Evolutionary conservation across 306 rosid genomes (phyloP).

Genomic region (Senna siamea): DNA sequence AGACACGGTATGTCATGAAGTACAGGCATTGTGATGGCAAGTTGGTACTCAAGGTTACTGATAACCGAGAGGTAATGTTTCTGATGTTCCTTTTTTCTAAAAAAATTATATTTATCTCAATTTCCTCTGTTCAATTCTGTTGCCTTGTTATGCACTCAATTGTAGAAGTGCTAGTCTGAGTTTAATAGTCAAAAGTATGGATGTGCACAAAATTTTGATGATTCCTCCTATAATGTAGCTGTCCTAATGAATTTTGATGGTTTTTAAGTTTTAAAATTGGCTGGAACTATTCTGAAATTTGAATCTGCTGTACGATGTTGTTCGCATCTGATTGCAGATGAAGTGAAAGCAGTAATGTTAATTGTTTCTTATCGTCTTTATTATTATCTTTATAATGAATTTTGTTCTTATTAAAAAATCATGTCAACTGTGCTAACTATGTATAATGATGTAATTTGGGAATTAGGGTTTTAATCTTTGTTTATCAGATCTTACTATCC

Average conservation of each 20-base stretch:
- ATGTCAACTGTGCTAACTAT: neutral
- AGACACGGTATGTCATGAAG: constrained; percentile 75
- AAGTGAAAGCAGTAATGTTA: neutral
- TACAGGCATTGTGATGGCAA: constrained; percentile 77
- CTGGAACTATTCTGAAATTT: constrained; percentile 18
- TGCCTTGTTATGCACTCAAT: neutral
- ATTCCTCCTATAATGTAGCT: too few species aligned
- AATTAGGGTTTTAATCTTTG: neutral
- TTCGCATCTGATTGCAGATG: constrained; percentile 6
- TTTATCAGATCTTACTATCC: neutral
- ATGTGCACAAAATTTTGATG: too few species aligned
- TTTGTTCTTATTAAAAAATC: neutral
- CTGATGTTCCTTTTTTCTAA: neutral
- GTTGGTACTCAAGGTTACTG: constrained; percentile 72
- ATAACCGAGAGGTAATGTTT: constrained; percentile 55
- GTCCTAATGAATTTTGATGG: too few species aligned
- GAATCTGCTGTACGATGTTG: neutral
- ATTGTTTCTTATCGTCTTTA: neutral
- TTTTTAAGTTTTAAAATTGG: too few species aligned
- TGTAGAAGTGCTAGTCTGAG: neutral
- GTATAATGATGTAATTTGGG: neutral
- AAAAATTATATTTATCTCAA: neutral
- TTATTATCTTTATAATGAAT: too few species aligned
- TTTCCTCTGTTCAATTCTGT: neutral
- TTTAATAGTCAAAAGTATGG: constrained; percentile 1